Percentiles rank a stretch among this genome's conserved stretches.
Conservation (phyloP, 1,284 basidiomycete genomes). For the Leccinum subrobustum region DNA sequence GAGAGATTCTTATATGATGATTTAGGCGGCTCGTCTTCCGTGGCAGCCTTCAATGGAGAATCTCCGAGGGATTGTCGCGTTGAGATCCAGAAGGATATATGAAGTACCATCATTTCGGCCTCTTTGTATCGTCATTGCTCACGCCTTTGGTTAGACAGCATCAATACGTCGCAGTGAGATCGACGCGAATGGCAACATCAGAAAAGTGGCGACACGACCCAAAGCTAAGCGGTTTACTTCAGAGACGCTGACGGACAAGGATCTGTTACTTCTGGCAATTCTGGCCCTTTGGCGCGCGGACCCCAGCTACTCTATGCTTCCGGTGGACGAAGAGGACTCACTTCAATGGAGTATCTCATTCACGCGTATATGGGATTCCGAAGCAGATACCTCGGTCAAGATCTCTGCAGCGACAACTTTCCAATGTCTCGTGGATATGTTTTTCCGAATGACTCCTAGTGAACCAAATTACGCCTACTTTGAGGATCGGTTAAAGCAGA, state of each 20-base stretch:
- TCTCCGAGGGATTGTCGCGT: constrained; percentile 44
- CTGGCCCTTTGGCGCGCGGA: constrained; percentile 66
- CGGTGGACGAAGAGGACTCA: constrained; percentile 35
- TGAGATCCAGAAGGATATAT: constrained; percentile 55
- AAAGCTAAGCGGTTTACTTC: constrained; percentile 55
- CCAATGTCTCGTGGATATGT: constrained; percentile 44
- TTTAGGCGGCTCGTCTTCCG: constrained; percentile 51
- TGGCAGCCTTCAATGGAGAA: constrained; percentile 56
- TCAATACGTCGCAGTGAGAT: constrained; percentile 53
- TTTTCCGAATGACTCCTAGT: constrained; percentile 42
- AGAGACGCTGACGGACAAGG: constrained; percentile 61
- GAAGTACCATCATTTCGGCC: constrained; percentile 40
- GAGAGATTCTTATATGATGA: constrained; percentile 7
- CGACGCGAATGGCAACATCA: constrained; percentile 54
- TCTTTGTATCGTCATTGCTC: constrained; percentile 8
- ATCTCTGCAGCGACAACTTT: constrained; percentile 53
- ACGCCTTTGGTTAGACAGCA: constrained; percentile 39
- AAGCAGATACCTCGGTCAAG: constrained; percentile 64
- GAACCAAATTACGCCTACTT: constrained; percentile 38
- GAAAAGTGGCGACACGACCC: constrained; percentile 54
- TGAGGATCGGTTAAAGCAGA: constrained; percentile 37
- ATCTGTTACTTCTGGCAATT: constrained; percentile 63
- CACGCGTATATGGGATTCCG: constrained; percentile 57
- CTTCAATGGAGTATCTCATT: constrained; percentile 46
- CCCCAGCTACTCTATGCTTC: constrained; percentile 47